A percentile compares a stretch with the other conserved stretches of the same genome.
phyloP scores from a whole-genome alignment of 106 monocot genomes.

The Dioscorea dumetorum region DNA sequence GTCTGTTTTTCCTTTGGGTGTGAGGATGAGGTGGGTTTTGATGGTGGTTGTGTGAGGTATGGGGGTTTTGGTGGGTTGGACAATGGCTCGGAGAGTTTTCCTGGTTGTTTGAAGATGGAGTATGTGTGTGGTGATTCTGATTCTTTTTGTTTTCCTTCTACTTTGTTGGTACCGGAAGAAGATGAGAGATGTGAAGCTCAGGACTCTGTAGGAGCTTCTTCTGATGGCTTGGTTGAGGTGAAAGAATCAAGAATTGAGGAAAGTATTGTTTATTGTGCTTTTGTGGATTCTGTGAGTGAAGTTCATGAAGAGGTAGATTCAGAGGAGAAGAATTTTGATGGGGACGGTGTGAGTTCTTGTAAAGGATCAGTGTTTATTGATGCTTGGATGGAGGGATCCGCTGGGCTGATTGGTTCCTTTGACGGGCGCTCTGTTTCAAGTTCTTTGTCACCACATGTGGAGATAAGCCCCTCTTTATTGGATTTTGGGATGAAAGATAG shows the following conservation, averaged over 20 bases:
- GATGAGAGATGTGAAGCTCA: slow-evolving; percentile 11
- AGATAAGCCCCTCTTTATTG: slow-evolving; percentile 47
- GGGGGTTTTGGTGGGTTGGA: slow-evolving; percentile 10
- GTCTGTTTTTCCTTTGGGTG: background rate
- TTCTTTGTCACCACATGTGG: slow-evolving; percentile 29
- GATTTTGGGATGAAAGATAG: slow-evolving; percentile 54
- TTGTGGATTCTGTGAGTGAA: slow-evolving; percentile 10
- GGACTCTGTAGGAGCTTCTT: background rate
- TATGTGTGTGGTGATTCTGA: slow-evolving; percentile 25
- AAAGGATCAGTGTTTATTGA: slow-evolving; percentile 24
- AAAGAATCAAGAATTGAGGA: slow-evolving; percentile 9
- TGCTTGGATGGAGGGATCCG: slow-evolving; percentile 27
- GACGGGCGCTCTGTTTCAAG: slow-evolving; percentile 8
- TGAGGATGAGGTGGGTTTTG: background rate
- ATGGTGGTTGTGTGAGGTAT: slow-evolving; percentile 13
- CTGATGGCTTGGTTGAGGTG: background rate
- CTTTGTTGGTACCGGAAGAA: slow-evolving; percentile 12
- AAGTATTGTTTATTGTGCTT: slow-evolving; percentile 30
- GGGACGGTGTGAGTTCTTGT: slow-evolving; percentile 19
- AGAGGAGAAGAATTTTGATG: background rate
- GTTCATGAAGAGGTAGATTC: background rate
- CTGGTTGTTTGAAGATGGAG: slow-evolving; percentile 13
- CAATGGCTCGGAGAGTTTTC: slow-evolving; percentile 1
- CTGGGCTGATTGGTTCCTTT: background rate
- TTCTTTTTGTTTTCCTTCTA: slow-evolving; percentile 52